Conservation (phyloP, 73 alveolate species). For the Stentor roeselii region DNA sequence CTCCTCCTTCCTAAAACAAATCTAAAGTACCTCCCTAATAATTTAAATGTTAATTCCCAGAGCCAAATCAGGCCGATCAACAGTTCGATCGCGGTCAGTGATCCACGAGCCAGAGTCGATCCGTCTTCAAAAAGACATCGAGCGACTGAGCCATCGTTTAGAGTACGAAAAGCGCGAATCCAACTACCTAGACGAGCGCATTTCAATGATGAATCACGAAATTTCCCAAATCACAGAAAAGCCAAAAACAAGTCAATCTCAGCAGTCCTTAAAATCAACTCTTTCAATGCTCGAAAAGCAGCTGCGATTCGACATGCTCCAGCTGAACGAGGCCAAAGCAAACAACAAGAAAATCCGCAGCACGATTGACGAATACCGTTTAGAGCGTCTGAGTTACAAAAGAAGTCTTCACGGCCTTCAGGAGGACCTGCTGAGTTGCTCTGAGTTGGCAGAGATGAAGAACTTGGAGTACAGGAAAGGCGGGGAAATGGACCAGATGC, state of each 20-base stretch:
- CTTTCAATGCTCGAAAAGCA: slow-evolving; percentile 47
- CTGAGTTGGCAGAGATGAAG: slow-evolving; percentile 37
- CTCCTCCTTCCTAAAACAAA: too few relatives aligned
- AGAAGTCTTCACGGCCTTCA: slow-evolving; percentile 24
- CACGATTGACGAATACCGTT: slow-evolving; percentile 54
- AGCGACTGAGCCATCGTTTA: not conserved
- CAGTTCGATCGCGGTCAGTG: not conserved
- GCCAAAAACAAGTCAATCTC: too few relatives aligned
- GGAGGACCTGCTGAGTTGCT: slow-evolving; percentile 32
- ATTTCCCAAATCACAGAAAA: not conserved
- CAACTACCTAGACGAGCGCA: slow-evolving; percentile 2
- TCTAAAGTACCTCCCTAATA: too few relatives aligned
- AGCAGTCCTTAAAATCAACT: not conserved
- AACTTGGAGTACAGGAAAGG: slow-evolving; percentile 41
- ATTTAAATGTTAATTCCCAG: not conserved
- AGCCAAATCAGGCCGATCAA: not conserved
- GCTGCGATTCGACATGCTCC: slow-evolving; percentile 43
- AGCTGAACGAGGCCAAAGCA: slow-evolving; percentile 46
- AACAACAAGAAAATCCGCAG: slow-evolving; percentile 36
- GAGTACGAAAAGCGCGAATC: slow-evolving; percentile 27
- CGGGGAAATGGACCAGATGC: slow-evolving; percentile 33
- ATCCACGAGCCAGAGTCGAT: not conserved
- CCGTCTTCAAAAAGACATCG: not conserved
- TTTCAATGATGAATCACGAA: not conserved
- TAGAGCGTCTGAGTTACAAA: slow-evolving; percentile 35